phyloP scores from a whole-genome alignment of 208 protist species.

The Leishmania amazonensis region DNA sequence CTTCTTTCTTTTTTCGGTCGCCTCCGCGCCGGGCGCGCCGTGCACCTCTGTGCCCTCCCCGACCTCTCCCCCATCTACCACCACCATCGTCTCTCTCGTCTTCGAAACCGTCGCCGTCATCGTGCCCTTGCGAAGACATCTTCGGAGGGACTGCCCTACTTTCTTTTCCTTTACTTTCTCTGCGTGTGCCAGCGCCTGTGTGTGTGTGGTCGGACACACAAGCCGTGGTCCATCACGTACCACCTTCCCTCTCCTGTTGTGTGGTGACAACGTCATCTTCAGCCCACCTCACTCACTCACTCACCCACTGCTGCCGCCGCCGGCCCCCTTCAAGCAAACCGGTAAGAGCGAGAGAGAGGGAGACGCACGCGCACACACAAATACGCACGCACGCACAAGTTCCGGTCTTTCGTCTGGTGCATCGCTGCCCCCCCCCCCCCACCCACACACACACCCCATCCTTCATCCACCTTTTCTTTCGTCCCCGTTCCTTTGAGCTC shows the following conservation, averaged over 20 bases:
- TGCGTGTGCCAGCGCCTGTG: conserved; percentile 1
- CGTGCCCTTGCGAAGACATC: neutral
- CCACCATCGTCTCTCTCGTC: no score
- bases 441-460: neutral
- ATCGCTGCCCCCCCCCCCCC: neutral
- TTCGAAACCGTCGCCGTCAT: neutral
- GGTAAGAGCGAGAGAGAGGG: no score
- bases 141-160: neutral
- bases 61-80: no score
- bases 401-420: neutral
- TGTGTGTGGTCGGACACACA: neutral
- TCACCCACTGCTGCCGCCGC: neutral
- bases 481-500: no score
- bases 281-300: neutral
- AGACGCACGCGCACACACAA: no score
- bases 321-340: no score
- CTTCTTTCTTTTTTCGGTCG: neutral
- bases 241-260: neutral
- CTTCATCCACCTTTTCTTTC: no score
- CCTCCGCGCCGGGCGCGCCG: neutral
- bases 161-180: neutral
- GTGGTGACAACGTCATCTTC: neutral
- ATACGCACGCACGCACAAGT: neutral
- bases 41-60: neutral
- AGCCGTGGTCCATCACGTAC: neutral